Evolutionary conservation across 2,329 filamentous ascomycete genomes (phyloP).

Genomic region (Pseudopyricularia cyperi): DNA sequence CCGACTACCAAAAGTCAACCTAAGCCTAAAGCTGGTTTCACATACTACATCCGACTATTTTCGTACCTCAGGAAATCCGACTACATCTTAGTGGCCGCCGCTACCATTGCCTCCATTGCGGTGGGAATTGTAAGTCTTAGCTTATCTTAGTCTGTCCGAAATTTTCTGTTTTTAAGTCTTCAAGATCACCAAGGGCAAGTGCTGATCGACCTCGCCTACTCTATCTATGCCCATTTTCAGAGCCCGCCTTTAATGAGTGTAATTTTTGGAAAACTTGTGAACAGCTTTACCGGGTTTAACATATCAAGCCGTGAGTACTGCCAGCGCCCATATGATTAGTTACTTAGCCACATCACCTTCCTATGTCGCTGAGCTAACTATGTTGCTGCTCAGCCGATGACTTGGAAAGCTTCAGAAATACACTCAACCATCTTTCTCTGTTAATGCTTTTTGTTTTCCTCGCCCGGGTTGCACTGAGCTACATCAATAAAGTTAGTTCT

Average conservation of each 20-base stretch:
- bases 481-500: constrained; percentile 22
- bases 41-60: constrained; percentile 39
- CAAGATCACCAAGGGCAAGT: no score
- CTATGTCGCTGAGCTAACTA: background rate
- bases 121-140: constrained; percentile 27
- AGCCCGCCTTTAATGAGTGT: constrained; percentile 48
- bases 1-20: no score
- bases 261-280: constrained; percentile 39
- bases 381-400: background rate
- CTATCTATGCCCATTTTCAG: constrained; percentile 9
- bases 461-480: constrained; percentile 49
- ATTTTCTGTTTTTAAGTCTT: no score
- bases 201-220: no score
- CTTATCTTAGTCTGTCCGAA: no score
- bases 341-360: background rate
- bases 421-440: constrained; percentile 35
- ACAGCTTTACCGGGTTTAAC: constrained; percentile 29
- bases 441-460: constrained; percentile 62
- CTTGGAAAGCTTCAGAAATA: constrained; percentile 20
- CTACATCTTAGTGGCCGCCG: constrained; percentile 31
- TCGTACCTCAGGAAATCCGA: constrained; percentile 41
- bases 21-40: no score
- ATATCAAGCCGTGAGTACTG: background rate
- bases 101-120: constrained; percentile 33
- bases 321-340: background rate